Evolutionary conservation across 495 filamentous ascomycete species (phyloP), one percentile per base, ranked within the genome.

Genomic region (Talaromyces nanjingensis): DNA sequence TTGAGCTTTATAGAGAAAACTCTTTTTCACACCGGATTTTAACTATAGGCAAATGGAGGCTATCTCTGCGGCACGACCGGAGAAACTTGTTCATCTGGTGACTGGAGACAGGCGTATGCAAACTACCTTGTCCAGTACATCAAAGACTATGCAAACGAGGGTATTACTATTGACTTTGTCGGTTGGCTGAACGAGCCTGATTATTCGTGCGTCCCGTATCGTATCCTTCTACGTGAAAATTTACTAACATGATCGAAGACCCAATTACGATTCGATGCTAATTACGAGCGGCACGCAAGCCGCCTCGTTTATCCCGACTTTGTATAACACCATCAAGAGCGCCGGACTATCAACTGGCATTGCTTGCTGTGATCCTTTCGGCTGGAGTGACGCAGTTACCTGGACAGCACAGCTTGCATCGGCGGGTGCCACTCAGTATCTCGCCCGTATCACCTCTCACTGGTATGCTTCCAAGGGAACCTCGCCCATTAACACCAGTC

Each of bases 101-200:
- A 85, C 64, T 85, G 83, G 83, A 72, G 76, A 53, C 78, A 83
- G 65, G 77, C 83, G 0, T 86, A 84, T 63, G 83, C 83, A 6
- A 70, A 84, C 65, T 83, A 81, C 66, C 65, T 87, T 7, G 79
- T 84, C 3, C 73, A 81, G 62, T 84, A 84, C 61, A 69, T 83
- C 24, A 68, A 80, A 64, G 75, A 74, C 62, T 87, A 87, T 65
- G 65, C 71, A 42, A 71, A 76, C 52, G 73, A 73, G n/a, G 83
- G 82, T 1, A 78, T 85, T 25, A 69, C 70, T 0, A 69, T 85
- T 52, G 79, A 76, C 3, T 75, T 81, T 62, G 63, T 86, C 16
- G 83, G 83, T 6, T 85, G 83, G 63, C 66, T 85, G 65, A 87
- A 86, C 63, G 84, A 87, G 70, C 84, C 83, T 0, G 79, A 85